Evolutionary conservation across 495 filamentous ascomycete genomes (phyloP), one percentile per base, ranked within the genome.

Genomic region (Stereocaulon alpinum): DNA sequence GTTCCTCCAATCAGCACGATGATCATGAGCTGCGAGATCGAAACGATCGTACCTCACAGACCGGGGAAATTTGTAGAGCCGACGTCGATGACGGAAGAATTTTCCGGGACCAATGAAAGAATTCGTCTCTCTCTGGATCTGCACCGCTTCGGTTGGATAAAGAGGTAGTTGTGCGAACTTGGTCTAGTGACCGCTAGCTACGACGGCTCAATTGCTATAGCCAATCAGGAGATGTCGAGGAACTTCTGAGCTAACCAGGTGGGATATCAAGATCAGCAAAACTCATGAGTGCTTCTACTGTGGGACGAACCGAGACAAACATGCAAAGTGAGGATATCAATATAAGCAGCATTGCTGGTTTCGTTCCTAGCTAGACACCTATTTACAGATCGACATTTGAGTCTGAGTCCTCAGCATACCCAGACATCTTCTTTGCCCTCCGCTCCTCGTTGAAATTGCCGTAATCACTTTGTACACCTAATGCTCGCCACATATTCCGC

Each of bases 401-500:
- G 29, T 59, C 57, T 20, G 56, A 50, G 6, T 59, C 48, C 11
- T 67, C 65, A 40, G 63, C 66, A 34, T 63, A 66, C 24, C 63
- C 63, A 56, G 64, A 66, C 34, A 50, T 56, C 61, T 55, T 66
- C 61, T 68, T 68, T 27, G 55, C 61, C 44, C 49, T 62, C 49
- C 63, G 52, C 37, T 62, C 65, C 18, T 56, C 41, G 3, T 52
- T 56, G 2, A 15, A 14, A 22, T 53, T 47, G 24, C 59, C 34
- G 20, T 61, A 55, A 49, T 49, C 53, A 10, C 49, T 48, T 20
- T 40, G 41, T 30, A 66, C 57, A 41, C 62, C 61, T 50, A 68
- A 48, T 20, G 54, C 56, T 27, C 27, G 43, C 66, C 66, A 68
- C 66, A 68, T 68, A 6, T 58, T 52, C 32, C 58, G 30, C 43